phyloP scores from a whole-genome alignment of 345 rosid species.

The Pugionium dolabratum region DNA sequence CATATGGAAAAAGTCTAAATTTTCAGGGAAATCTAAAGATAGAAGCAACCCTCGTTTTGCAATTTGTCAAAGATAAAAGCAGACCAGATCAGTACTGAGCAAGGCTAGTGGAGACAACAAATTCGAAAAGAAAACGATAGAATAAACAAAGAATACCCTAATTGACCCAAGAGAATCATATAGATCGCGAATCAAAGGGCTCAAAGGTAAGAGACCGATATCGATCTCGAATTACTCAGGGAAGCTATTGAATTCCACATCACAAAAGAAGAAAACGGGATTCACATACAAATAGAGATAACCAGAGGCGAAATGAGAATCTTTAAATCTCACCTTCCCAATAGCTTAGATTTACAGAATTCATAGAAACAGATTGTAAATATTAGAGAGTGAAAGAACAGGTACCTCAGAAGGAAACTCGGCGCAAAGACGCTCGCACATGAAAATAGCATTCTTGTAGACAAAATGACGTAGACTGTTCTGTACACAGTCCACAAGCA shows the following conservation, averaged over 20 bases:
- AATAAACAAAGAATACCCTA: conserved; percentile 5
- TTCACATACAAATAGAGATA: not conserved
- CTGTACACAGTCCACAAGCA: conserved; percentile 73
- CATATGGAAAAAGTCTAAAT: conserved; percentile 7
- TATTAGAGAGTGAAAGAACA: not conserved
- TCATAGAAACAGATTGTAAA: not conserved
- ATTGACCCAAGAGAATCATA: conserved; percentile 9
- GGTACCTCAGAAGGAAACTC: conserved; percentile 97
- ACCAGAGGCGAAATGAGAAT: not conserved
- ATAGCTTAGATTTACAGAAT: conserved; percentile 28
- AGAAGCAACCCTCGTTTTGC: conserved; percentile 8
- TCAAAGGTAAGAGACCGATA: conserved; percentile 23
- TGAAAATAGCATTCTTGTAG: conserved; percentile 80
- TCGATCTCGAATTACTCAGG: conserved; percentile 38
- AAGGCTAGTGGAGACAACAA: conserved; percentile 12
- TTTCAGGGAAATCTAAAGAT: conserved; percentile 6
- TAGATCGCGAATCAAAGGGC: conserved; percentile 20
- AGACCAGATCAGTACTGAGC: conserved; percentile 22
- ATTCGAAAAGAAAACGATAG: not conserved
- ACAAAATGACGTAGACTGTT: conserved; percentile 89
- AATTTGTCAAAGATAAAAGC: conserved; percentile 14
- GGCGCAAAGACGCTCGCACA: conserved; percentile 98
- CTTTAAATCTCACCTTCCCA: not conserved
- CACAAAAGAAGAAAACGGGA: not conserved
- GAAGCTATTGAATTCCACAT: conserved; percentile 19